Percentiles rank a stretch among this genome's conserved stretches.
Evolutionary conservation across 2,329 filamentous ascomycete species (phyloP).

Genomic region (Neopestalotiopsis sp.): DNA sequence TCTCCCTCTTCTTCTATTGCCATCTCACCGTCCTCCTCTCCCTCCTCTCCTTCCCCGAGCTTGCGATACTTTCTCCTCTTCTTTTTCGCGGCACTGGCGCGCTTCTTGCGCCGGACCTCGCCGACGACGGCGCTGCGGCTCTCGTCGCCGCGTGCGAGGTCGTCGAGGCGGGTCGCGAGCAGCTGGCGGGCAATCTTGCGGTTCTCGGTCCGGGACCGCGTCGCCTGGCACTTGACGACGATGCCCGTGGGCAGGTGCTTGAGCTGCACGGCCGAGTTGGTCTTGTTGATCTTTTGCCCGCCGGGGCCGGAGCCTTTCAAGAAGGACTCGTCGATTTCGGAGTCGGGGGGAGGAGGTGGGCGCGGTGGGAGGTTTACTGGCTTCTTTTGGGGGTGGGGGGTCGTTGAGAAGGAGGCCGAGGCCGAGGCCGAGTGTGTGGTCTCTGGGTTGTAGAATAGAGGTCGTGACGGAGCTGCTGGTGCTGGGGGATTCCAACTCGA

Average conservation of each 20-base stretch:
- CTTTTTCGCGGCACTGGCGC: slow-evolving; percentile 83
- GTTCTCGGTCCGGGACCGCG: slow-evolving; percentile 85
- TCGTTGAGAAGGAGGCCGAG: slow-evolving; percentile 7
- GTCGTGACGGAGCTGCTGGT: not conserved
- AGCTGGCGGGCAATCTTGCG: slow-evolving; percentile 81
- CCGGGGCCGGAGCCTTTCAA: slow-evolving; percentile 92
- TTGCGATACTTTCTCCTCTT: slow-evolving; percentile 77
- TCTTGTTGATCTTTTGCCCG: slow-evolving; percentile 98
- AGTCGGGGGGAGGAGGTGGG: slow-evolving; percentile 73
- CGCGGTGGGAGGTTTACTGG: slow-evolving; percentile 71
- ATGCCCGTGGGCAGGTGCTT: slow-evolving; percentile 89
- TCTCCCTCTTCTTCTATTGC: not conserved
- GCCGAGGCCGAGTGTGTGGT: not conserved
- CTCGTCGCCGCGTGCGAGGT: slow-evolving; percentile 72
- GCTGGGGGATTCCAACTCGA: not conserved
- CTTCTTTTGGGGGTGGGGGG: slow-evolving; percentile 45
- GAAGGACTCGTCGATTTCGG: slow-evolving; percentile 83
- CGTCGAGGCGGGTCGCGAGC: slow-evolving; percentile 77
- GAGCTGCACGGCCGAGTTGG: slow-evolving; percentile 90
- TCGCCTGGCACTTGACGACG: slow-evolving; percentile 93
- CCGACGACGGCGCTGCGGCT: slow-evolving; percentile 71
- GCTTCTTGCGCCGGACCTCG: slow-evolving; percentile 68
- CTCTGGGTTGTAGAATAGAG: not conserved
- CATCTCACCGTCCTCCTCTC: slow-evolving; percentile 21
- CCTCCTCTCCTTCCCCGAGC: slow-evolving; percentile 48